Base-by-base conservation (phyloP, 441 rosid species). In the Gossypium gossypioides region DNA sequence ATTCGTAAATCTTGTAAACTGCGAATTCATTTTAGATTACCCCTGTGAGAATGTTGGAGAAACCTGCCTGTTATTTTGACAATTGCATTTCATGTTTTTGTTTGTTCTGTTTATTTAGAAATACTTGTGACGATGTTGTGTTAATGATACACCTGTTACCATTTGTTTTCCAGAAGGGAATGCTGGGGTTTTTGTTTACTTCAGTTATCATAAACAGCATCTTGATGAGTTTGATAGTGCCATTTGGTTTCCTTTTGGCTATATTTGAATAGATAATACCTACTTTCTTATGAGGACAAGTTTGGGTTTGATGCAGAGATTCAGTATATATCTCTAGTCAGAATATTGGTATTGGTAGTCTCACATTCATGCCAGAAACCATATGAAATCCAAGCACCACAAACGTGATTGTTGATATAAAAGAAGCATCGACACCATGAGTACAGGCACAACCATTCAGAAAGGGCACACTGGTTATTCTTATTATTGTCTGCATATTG, bases 221-320 rank as follows among this genome's bases (percentile, higher is more conserved):
- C 57, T 46, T 46, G 51, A 75, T 91, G 79, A 91, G 97, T 81
- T 95, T 96, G 96, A 72, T 88, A 77, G 84, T 86, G 72, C 74
- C 90, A 82, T 88, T 92, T 50, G 93, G 97, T 44, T 85, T 92
- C 46, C 78, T 87, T 77, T 81, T 91, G 70, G 86, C 92, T 34
- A 82, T 86, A 44, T 75, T 95, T 74, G 95, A 51, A 81, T 89
- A 65, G 89, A 96, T 89, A 86, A 76, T 71, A 52, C 19, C 71
- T 68, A 37, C 37, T 15, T 67, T 57, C 12, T 55, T 60, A 13
- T 57, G 12, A 13, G 15, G 22, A 4, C 57, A 44, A 13, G 56
- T 3, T 82, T 73, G 75, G 66, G 58, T 68, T 74, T 37, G 81
- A 81, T 48, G 72, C 75, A 69, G 19, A 73, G 69, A 48, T 56